Percentiles rank a stretch among this genome's conserved stretches.
phyloP scores from a whole-genome alignment of 2,329 filamentous ascomycete genomes.

The Epichloe gansuensis region DNA sequence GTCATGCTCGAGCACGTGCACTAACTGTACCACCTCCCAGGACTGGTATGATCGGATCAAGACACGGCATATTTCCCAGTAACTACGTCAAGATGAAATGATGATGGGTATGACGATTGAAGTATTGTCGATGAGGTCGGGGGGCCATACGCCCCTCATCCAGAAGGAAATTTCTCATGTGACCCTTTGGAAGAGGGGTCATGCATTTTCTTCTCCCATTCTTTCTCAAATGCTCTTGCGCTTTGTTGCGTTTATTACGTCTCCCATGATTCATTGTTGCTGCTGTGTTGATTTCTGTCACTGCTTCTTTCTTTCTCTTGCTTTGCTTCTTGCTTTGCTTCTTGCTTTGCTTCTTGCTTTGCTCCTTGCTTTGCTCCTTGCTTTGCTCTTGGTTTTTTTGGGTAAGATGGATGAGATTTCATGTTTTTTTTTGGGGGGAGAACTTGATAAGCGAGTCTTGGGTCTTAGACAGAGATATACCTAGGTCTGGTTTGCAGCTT shows the following conservation, averaged over 20 bases:
- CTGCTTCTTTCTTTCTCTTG: not conserved
- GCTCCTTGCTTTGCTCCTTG: too few relatives aligned
- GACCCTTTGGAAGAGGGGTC: too few relatives aligned
- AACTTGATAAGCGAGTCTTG: not conserved
- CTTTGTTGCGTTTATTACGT: too few relatives aligned
- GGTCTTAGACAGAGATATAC: slow-evolving; percentile 4
- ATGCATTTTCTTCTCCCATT: too few relatives aligned
- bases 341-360: too few relatives aligned
- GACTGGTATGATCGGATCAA: slow-evolving; percentile 78
- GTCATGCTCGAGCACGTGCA: not conserved
- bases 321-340: not conserved
- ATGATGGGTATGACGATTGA: slow-evolving; percentile 18
- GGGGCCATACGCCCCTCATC: not conserved
- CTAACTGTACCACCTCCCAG: slow-evolving; percentile 22
- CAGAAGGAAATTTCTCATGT: not conserved
- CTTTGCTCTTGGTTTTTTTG: not conserved
- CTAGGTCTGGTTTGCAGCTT: not conserved
- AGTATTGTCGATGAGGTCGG: not conserved
- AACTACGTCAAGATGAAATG: slow-evolving; percentile 58
- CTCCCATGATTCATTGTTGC: not conserved
- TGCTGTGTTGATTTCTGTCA: not conserved
- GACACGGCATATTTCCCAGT: slow-evolving; percentile 87
- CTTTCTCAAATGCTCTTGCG: too few relatives aligned
- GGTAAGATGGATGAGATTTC: not conserved
- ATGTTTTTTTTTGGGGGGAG: not conserved